These are phyloP conservation scores for maize (Zea mays) DNA, from an alignment of 176 grass and related monocot genomes.

Conservation along the genomic window DNA sequence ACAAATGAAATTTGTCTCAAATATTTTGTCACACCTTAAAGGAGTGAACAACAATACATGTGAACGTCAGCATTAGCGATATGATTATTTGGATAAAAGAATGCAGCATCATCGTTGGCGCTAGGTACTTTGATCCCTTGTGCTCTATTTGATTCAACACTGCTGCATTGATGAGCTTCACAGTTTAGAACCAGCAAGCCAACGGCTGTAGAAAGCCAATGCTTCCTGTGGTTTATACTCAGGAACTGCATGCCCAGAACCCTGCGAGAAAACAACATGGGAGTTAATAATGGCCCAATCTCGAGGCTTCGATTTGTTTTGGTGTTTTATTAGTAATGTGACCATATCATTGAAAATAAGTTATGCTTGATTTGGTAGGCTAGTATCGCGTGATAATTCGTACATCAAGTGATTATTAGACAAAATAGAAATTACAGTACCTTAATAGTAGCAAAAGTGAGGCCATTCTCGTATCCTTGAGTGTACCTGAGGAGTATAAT, in stretches of 20 bases:
- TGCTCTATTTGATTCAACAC: neutral
- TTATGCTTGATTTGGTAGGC: neutral
- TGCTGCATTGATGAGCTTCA: conserved; percentile 35
- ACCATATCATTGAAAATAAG: neutral
- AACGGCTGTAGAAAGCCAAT: conserved; percentile 71
- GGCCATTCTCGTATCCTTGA: conserved; percentile 72
- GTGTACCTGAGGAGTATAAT: conserved; percentile 59
- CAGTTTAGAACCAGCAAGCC: conserved; percentile 59
- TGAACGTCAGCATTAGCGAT: neutral
- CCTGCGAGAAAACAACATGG: conserved; percentile 36
- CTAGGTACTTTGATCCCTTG: conserved; percentile 1
- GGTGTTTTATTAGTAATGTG: neutral
- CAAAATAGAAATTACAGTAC: conserved; percentile 36
- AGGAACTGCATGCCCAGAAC: conserved; percentile 75
- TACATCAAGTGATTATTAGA: neutral
- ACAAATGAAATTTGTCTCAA: neutral
- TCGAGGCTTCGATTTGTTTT: neutral
- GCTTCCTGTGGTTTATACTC: conserved; percentile 87
- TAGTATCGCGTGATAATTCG: neutral
- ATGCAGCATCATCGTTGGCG: neutral
- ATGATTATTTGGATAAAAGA: conserved; percentile 27
- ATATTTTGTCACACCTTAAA: neutral
- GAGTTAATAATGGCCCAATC: conserved; percentile 12
- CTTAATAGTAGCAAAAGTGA: conserved; percentile 95
- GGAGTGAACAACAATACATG: neutral